These are phyloP conservation scores for Crithidia sp. DNA, from an alignment of 208 protist species.

Conservation along the genomic window DNA sequence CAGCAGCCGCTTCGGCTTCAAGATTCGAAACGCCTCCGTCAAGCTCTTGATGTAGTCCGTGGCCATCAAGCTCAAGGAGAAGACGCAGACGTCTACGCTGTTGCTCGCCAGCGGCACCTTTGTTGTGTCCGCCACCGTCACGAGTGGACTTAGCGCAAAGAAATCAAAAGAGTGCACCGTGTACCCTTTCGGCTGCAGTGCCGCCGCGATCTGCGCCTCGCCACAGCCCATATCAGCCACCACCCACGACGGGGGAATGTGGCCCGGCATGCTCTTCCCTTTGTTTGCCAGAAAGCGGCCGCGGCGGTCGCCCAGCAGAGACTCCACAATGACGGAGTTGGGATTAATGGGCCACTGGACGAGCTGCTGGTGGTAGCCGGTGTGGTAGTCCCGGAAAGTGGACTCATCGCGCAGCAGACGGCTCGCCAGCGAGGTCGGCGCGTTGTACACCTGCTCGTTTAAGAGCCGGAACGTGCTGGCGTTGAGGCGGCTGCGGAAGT, in stretches of 20 bases:
- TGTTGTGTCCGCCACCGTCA: conserved; percentile 92
- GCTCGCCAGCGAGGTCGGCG: conserved; percentile 73
- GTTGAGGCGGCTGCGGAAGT: conserved; percentile 86
- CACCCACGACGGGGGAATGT: conserved; percentile 82
- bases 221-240: conserved; percentile 97
- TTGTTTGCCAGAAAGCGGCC: conserved; percentile 83
- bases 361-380: conserved; percentile 93
- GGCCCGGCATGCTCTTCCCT: conserved; percentile 79
- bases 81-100: conserved; percentile 93
- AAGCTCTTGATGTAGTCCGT: conserved; percentile 95
- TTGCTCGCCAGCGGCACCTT: conserved; percentile 81
- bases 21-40: conserved; percentile 91
- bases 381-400: conserved; percentile 93
- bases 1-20: conserved; percentile 87
- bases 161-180: conserved; percentile 97
- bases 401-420: conserved; percentile 77
- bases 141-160: conserved; percentile 60
- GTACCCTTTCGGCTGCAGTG: conserved; percentile 76
- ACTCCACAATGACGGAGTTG: conserved; percentile 87
- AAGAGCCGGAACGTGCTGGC: conserved; percentile 87
- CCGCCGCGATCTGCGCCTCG: conserved; percentile 90
- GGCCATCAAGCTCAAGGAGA: conserved; percentile 95
- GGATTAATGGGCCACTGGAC: conserved; percentile 94
- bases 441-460: conserved; percentile 92
- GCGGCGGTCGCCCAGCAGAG: conserved; percentile 76